Evolutionary conservation across 441 rosid species (phyloP), one percentile per base, ranked within the genome.

Genomic region (Gossypium lobatum): DNA sequence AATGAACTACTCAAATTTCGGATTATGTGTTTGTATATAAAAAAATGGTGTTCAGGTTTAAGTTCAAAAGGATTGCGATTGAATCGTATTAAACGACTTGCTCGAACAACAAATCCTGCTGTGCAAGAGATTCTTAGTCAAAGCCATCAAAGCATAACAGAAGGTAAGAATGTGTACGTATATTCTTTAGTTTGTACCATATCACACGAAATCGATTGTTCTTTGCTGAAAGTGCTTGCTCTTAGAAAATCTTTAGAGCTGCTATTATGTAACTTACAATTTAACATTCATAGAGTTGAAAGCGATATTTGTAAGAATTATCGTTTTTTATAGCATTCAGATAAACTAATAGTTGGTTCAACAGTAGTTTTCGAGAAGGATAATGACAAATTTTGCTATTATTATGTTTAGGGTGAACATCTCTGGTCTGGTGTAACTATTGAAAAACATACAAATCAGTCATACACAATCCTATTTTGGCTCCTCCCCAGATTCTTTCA

Each of bases 71-170:
- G 92, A 34, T 64, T 95, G 73, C 92, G 96, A 59, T 78, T 91
- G 28, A 95, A 81, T 83, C 92, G 77, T 59, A 78, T 93, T 37
- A 95, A 95, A 78, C 85, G 75, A 66, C 85, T 95, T 16, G 92
- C 95, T 2, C 85, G 99, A 76, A 65, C 85, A 11, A 7, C 62
- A 39, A 80, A 64, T 62, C 76, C 84, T 83, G 74, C 59, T 59
- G 72, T 71, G 5, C 73, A 74, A 72, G 85, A 64, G 58, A 52
- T 14, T 73, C 21, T 50, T 52, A 31, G 53, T 52, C 73, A 80
- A 72, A 65, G 62, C 72, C 70, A 54, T 64, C 80, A 71, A 11
- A 73, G 70, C 58, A 72, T 75, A 77, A 64, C 64, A 70, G 77
- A 76, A 82, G 90, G 91, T 86, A 76, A 31, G 71, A 45, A 20